Percentiles rank a stretch among this genome's conserved stretches.
Conservation (phyloP, 345 rosid genomes). For the Citrus trifoliata region DNA sequence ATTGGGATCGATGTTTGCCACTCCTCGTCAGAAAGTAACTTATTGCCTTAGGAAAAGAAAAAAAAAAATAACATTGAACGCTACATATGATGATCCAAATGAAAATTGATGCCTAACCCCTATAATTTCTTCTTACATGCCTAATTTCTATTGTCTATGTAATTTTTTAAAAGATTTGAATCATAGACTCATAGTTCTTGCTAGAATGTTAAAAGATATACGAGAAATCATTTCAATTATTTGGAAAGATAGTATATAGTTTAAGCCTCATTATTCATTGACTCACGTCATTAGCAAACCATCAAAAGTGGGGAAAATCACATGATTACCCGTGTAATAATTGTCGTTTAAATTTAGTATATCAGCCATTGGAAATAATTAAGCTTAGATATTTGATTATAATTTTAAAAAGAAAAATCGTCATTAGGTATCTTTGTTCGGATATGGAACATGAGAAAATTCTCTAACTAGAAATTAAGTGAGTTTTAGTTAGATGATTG, state of each 20-base stretch:
- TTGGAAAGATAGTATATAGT: background rate
- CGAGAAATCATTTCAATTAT: background rate
- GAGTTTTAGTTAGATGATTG: background rate
- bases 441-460: background rate
- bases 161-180: background rate
- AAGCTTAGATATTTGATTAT: background rate
- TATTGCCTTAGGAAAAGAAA: too few relatives aligned
- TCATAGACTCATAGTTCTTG: background rate
- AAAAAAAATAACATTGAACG: too few relatives aligned
- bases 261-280: background rate
- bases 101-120: too few relatives aligned
- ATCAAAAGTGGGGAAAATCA: conserved; percentile 5
- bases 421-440: background rate
- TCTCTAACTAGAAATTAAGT: background rate
- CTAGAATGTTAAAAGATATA: too few relatives aligned
- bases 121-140: too few relatives aligned
- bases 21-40: too few relatives aligned
- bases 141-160: too few relatives aligned
- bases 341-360: background rate
- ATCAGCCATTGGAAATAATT: background rate
- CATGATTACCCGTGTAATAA: background rate
- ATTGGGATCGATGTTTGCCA: too few relatives aligned
- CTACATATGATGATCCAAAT: too few relatives aligned
- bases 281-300: background rate
- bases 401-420: background rate